Base-by-base conservation (phyloP, 1,284 basidiomycete genomes). In the Rhizopogon parksii region DNA sequence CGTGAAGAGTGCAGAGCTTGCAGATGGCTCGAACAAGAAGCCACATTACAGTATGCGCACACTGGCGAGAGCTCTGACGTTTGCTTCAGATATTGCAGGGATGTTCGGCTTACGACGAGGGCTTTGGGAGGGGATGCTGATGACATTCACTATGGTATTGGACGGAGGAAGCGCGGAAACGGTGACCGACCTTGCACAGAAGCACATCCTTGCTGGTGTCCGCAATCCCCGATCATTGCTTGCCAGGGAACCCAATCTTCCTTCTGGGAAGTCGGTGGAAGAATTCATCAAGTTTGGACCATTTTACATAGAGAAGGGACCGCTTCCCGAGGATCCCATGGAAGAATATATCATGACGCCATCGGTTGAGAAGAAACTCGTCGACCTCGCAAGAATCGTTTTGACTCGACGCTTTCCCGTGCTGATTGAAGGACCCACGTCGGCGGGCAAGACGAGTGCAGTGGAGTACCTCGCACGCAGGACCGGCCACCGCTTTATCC, bases 11-110 rank as follows among this genome's bases (percentile, higher is more conserved):
- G 82, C 90, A 0, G 79, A 85, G 39, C 83, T 99, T 53, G 92
- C 94, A 0, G 95, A 99, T 63, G 95, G 95, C 1, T 85, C 92
- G 21, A 97, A 98, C 60, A 88, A 89, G 55, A 77, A 88, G n/a
- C 96, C 96, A 27, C 93, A 99, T 68, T 99, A 87, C 73, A 98
- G 92, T 66, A 95, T 99, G 87, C 87, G 96, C 38, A 99, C 96
- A 0, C 78, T 99, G 43, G 80, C 92, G 4, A 85, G 96, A 47
- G 93, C 95, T 0, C 75, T 99, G 52, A 91, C 85, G 1, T 99
- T 97, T 66, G 89, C 94, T 0, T 82, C 88, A 1, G 89, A 96
- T 59, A 85, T 90, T 40, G 83, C 89, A 0, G 74, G 78, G 15
- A 71, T 77, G 30, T 97, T 93, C 59, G 86, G 92, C 19, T 71